phyloP scores from a whole-genome alignment of 129 eudicot species.

The Logfia minima region DNA sequence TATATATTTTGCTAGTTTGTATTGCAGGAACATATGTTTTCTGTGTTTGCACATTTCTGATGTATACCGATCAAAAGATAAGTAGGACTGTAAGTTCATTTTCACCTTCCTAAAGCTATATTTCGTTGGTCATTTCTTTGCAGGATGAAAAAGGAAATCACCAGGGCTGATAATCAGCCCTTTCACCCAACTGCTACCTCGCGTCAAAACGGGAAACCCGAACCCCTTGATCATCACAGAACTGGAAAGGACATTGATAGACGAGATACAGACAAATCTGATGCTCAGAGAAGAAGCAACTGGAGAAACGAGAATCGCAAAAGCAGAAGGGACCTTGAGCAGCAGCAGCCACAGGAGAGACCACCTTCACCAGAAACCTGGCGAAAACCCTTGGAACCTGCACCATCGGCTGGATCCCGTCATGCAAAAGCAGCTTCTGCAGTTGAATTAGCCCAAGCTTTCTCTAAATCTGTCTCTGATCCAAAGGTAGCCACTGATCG shows the following conservation, averaged over 20 bases:
- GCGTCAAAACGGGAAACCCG: constrained; percentile 53
- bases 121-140: not conserved
- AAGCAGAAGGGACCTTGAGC: constrained; percentile 52
- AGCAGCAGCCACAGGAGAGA: constrained; percentile 58
- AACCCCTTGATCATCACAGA: constrained; percentile 51
- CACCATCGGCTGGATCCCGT: constrained; percentile 48
- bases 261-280: constrained; percentile 57
- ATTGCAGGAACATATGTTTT: too few species aligned
- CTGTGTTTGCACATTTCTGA: not conserved
- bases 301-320: constrained; percentile 67
- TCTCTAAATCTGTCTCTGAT: constrained; percentile 74
- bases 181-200: constrained; percentile 37
- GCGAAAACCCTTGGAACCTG: constrained; percentile 80
- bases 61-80: not conserved
- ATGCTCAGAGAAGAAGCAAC: constrained; percentile 69
- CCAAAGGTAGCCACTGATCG: constrained; percentile 53
- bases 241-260: constrained; percentile 43
- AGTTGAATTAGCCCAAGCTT: constrained; percentile 86
- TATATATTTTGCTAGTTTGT: too few species aligned
- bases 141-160: constrained; percentile 56
- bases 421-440: constrained; percentile 87
- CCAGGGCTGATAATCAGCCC: constrained; percentile 38
- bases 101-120: not conserved
- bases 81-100: not conserved
- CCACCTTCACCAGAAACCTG: constrained; percentile 97